Evolutionary conservation across 2,329 filamentous ascomycete genomes (phyloP).

Genomic region (Exophiala viscosa): DNA sequence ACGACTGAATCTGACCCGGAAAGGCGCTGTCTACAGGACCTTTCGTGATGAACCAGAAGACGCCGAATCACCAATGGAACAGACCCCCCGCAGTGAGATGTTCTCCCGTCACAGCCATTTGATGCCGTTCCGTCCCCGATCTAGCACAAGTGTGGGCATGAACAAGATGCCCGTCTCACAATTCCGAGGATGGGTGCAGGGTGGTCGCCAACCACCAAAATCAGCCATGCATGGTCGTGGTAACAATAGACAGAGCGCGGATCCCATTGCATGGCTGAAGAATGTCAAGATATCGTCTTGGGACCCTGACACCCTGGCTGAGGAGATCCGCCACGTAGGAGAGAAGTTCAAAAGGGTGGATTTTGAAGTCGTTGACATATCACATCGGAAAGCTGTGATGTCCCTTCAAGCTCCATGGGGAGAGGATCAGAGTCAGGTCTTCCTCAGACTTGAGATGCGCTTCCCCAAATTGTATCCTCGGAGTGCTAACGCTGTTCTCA

Average conservation of each 20-base stretch:
- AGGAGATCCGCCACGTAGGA: constrained; percentile 60
- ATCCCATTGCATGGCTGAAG: constrained; percentile 63
- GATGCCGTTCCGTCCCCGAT: constrained; percentile 29
- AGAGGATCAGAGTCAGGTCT: constrained; percentile 48
- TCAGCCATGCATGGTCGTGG: constrained; percentile 48
- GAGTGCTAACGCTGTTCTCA: constrained; percentile 48
- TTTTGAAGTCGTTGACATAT: constrained; percentile 58
- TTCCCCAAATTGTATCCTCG: constrained; percentile 58
- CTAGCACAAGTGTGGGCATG: constrained; percentile 41
- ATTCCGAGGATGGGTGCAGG: constrained; percentile 41
- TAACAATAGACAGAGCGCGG: constrained; percentile 48
- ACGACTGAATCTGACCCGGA: constrained; percentile 70
- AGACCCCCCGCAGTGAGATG: constrained; percentile 26
- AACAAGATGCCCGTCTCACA: constrained; percentile 51
- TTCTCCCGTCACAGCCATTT: constrained; percentile 16
- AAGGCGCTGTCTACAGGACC: constrained; percentile 78
- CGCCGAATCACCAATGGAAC: constrained; percentile 36
- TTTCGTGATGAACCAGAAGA: constrained; percentile 69
- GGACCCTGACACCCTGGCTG: constrained; percentile 54
- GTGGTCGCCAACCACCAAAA: constrained; percentile 47
- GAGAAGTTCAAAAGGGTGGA: constrained; percentile 59
- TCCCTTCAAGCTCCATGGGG: constrained; percentile 61
- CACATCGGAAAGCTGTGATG: constrained; percentile 52
- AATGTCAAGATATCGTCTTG: constrained; percentile 58
- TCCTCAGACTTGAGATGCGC: constrained; percentile 55